Evolutionary conservation across 345 rosid genomes (phyloP).

Genomic region (Eucalyptus microcorys): DNA sequence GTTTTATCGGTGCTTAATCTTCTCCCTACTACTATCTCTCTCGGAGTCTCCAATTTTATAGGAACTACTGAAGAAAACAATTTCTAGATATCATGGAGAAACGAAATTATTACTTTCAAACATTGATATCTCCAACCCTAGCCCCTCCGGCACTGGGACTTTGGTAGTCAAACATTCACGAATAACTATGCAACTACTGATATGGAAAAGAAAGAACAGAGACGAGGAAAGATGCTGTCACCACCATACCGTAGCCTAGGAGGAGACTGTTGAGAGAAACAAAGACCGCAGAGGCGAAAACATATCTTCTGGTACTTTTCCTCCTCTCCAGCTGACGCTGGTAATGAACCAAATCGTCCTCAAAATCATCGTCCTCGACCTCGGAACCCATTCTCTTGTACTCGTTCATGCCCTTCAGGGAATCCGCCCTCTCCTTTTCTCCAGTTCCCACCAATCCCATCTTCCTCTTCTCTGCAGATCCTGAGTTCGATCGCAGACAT

Average conservation of each 20-base stretch:
- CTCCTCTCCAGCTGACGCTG: constrained; percentile 8
- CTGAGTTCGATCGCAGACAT: not conserved
- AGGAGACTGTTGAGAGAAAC: constrained; percentile 83
- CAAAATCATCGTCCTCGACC: constrained; percentile 7
- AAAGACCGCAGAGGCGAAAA: constrained; percentile 65
- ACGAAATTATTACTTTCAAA: not conserved
- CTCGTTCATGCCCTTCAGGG: constrained; percentile 46
- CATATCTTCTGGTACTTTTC: constrained; percentile 23
- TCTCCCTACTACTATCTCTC: not conserved
- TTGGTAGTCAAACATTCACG: not conserved
- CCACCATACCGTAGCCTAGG: constrained; percentile 67
- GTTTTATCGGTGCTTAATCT: not conserved
- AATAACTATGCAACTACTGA: not conserved
- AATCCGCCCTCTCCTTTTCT: constrained; percentile 32
- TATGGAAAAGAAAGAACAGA: not conserved
- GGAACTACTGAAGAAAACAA: not conserved
- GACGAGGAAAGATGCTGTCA: not conserved
- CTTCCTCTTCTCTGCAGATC: constrained; percentile 3
- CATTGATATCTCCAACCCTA: not conserved
- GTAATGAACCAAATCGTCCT: constrained; percentile 8
- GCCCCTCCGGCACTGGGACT: not conserved
- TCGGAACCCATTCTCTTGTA: constrained; percentile 68
- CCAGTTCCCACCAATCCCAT: constrained; percentile 33
- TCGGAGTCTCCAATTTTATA: not conserved
- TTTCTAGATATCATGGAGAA: not conserved